Base-by-base conservation (phyloP, 352 stramenopile genomes). In the Blastocystis sp. region DNA sequence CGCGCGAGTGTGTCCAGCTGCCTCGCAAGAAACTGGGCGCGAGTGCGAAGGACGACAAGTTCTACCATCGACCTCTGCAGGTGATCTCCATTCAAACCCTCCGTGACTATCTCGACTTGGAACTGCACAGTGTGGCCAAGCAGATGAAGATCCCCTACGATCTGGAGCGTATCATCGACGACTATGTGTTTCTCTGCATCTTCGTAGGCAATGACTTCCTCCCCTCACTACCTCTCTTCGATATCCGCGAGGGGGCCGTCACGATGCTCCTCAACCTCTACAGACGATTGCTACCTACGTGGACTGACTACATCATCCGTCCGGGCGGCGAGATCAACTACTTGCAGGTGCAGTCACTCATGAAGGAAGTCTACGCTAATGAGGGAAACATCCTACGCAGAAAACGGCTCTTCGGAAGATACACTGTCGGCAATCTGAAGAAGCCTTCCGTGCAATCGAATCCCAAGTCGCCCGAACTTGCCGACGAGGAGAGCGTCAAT, bases 181-280 rank as follows among this genome's bases (percentile, higher is more conserved):
- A 98, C 91, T 98, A 98, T 92, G 95, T 99, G 9, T 98, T 98
- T 90, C 93, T 98, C 53, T 99, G 96, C 92, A 98, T 98, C 92
- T 94, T 98, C 69, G 96, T 98, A 1, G 97, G 97, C 26, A 99
- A 99, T 92, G 97, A 99, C 93, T 99, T 99, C 91, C 92, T 98
- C 90, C 96, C 96, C 20, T 96, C 98, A 90, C 90, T 97, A 76
- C 97, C 96, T 4, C 97, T 97, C 87, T 91, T 99, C 59, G 96
- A 97, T 76, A 97, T 97, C 90, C 93, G 90, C 45, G 89, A 92
- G 64, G 90, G 90, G 6, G 91, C 91, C 26, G 70, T 93, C 20
- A 91, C 91, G 29, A 90, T 79, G 61, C 90, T 93, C 59, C 77
- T 93, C 61, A 77, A 75, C 73, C 90, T 90, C 53, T 93, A 93